Percentiles rank a stretch among this genome's conserved stretches.
Conservation (phyloP, 345 rosid species). For the Hibiscus mutabilis region DNA sequence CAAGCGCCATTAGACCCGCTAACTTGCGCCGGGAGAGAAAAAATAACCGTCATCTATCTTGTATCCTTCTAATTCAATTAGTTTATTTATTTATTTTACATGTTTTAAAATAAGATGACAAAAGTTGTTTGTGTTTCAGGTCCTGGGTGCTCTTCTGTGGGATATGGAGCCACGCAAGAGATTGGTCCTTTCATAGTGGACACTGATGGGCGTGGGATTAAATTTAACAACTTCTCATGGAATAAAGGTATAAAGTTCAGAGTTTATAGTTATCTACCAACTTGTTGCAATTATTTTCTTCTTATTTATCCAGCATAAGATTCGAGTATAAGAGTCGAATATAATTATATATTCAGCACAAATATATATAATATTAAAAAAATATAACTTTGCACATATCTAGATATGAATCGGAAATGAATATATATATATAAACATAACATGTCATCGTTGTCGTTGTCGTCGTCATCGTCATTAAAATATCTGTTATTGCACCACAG, state of each 20-base stretch:
- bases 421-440: too few species aligned
- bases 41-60: too few species aligned
- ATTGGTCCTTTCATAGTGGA: conserved; percentile 93
- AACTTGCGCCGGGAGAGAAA: too few species aligned
- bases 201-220: conserved; percentile 45
- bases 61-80: too few species aligned
- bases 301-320: background rate
- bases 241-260: conserved; percentile 44
- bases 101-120: conserved; percentile 38
- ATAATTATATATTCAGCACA: too few species aligned
- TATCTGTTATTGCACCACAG: background rate
- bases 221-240: conserved; percentile 71
- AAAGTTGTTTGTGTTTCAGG: conserved; percentile 51
- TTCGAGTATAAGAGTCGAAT: too few species aligned
- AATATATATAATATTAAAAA: too few species aligned
- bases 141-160: conserved; percentile 97
- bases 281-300: conserved; percentile 2
- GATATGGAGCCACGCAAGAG: conserved; percentile 97
- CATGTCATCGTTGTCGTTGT: too few species aligned
- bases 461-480: background rate
- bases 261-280: background rate
- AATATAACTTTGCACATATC: too few species aligned
- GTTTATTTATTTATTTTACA: background rate
- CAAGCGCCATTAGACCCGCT: too few species aligned
- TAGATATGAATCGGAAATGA: too few species aligned